Percentiles rank a stretch among this genome's conserved stretches.
These are phyloP conservation scores for Lasiodiplodia gonubiensis DNA, from an alignment of 2,329 filamentous ascomycete genomes.

Conservation along the genomic window DNA sequence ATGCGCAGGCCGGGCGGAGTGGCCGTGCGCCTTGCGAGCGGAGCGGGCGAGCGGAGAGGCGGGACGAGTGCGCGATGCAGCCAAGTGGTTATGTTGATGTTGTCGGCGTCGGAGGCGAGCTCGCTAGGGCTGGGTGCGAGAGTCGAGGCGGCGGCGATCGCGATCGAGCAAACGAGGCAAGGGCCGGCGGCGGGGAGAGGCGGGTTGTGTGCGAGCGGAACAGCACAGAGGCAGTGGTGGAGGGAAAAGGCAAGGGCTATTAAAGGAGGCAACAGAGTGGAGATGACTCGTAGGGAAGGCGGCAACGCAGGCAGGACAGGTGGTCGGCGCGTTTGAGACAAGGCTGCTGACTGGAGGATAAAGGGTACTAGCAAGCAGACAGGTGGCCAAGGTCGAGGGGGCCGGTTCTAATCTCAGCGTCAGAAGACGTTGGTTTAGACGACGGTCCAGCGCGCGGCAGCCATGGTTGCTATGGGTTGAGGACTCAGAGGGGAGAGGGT, in stretches of 20 bases:
- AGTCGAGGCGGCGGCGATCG: conserved; percentile 35
- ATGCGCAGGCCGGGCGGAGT: conserved; percentile 25
- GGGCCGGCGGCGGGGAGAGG: conserved; percentile 20
- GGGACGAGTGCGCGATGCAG: conserved; percentile 31
- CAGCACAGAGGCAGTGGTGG: conserved; percentile 28
- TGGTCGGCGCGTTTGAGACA: conserved; percentile 29
- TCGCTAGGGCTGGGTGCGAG: conserved; percentile 19
- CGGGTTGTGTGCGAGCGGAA: conserved; percentile 30
- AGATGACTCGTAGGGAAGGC: conserved; percentile 36
- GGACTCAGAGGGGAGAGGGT: conserved; percentile 18
- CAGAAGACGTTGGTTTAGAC: conserved; percentile 24
- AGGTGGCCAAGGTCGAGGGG: conserved; percentile 26
- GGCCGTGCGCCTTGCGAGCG: conserved; percentile 21
- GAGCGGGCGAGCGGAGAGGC: conserved; percentile 28
- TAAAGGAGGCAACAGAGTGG: conserved; percentile 31
- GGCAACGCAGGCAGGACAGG: conserved; percentile 30
- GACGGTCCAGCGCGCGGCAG: conserved; percentile 13
- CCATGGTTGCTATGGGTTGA: conserved; percentile 21
- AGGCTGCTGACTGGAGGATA: conserved; percentile 28
- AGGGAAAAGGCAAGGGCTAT: conserved; percentile 31
- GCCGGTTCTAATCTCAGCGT: conserved; percentile 20
- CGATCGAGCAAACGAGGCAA: conserved; percentile 41
- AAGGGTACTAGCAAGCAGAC: conserved; percentile 26
- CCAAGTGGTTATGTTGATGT: conserved; percentile 1
- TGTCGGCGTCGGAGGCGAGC: conserved; percentile 30